A percentile compares a stretch with the other conserved stretches of the same genome.
Conservation (phyloP, 2,329 filamentous ascomycete genomes). For the Berkeleyomyces rouxiae region DNA sequence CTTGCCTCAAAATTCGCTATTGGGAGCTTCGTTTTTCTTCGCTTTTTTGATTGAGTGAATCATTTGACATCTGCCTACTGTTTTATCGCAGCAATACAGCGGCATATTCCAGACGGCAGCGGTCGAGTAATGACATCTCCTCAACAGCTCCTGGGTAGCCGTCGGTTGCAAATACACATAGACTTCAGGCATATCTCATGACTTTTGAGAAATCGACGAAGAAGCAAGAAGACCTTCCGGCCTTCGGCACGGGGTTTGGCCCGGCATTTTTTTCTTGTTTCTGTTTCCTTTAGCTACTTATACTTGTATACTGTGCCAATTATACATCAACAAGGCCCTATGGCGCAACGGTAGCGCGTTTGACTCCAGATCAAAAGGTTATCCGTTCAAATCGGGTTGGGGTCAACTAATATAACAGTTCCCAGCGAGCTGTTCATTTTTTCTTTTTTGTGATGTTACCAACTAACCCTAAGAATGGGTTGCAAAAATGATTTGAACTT, state of each 20-base stretch:
- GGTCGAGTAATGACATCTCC: neutral
- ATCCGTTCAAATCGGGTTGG: conserved; percentile 6
- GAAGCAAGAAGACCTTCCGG: neutral
- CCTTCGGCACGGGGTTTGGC: neutral
- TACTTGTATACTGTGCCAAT: too few species aligned
- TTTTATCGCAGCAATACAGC: neutral
- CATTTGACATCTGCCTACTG: neutral
- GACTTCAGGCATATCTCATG: neutral
- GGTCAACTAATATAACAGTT: neutral
- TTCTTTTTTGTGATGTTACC: neutral
- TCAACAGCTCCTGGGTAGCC: too few species aligned
- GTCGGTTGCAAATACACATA: neutral
- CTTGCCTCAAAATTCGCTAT: too few species aligned
- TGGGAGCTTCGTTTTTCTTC: neutral
- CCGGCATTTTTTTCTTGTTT: neutral
- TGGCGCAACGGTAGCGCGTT: conserved; percentile 13
- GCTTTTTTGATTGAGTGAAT: neutral
- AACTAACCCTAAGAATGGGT: neutral
- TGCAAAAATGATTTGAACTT: too few species aligned
- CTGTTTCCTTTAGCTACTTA: too few species aligned
- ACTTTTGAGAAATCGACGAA: neutral
- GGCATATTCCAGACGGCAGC: neutral
- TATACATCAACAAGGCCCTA: neutral
- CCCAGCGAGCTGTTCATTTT: neutral
- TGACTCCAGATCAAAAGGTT: conserved; percentile 12